Evolutionary conservation across 345 rosid species (phyloP), one percentile per base, ranked within the genome.

Genomic region (Bruguiera gymnorhiza): DNA sequence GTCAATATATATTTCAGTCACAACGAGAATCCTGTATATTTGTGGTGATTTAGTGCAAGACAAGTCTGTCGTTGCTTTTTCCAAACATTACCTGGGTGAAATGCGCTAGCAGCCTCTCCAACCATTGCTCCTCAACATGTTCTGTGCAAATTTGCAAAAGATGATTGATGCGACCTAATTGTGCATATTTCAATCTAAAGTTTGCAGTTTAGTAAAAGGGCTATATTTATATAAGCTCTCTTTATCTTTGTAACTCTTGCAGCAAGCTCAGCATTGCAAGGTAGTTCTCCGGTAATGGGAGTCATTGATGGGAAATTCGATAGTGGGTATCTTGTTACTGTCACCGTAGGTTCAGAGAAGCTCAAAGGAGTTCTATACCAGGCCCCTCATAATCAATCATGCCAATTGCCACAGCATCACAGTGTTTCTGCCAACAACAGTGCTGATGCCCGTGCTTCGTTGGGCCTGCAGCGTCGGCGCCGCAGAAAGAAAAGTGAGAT

Each of bases 231-330:
- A 15, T 21, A 0, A 36, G 24, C 4, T 6, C 8, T 67, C 16
- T 23, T n/a, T 6, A 4, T 27, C 57, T 67, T 30, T 18, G 8
- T 19, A 31, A 62, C 66, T 43, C 34, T 56, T 70, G 79, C 76
- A 78, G 82, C 66, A 64, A 70, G 70, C 63, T 50, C 80, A 70
- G 79, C 78, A 51, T 66, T 82, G 21, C 53, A 85, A 50, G 76
- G 81, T 30, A 85, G 82, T 71, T 69, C 85, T 69, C 78, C 83
- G 9, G 99, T 95, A 63, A 60, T 74, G 62, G 97, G 98, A 55
- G 87, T 90, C 18, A 92, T 95, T 19, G 99, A 95, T 69, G 98
- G 99, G 55, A 92, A 95, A 70, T 86, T 90, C 31, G 98, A 95
- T 58, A 81, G 87, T 52, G 99, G 98, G 29, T 96, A 92, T 76